Evolutionary conservation across 371 early-diverging fungal species (phyloP), one percentile per base, ranked within the genome.

Genomic region (Syncephalastrum sp.): DNA sequence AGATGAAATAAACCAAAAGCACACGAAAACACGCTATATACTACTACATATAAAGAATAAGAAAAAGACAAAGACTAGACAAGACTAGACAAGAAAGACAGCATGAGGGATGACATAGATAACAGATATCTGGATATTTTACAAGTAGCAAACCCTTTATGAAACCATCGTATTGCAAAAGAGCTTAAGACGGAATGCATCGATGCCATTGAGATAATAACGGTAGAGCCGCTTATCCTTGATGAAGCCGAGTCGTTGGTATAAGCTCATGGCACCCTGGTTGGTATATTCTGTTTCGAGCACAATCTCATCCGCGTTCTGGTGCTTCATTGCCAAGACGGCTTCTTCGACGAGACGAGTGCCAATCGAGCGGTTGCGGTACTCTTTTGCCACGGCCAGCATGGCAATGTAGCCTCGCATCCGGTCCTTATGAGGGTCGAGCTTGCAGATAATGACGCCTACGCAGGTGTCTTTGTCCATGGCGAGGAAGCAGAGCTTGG

Each of bases 331-430:
- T 17, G 82, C 82, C 5, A 76, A 65, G 14, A 95, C 75, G 0
- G 93, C 89, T 65, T 65, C 76, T 41, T 83, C 67, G 0, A 96
- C 96, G 19, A 97, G 70, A 4, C 74, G 81, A 1, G 86, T 80
- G 17, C 87, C 97, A 41, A 97, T 92, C 13, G 91, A 87, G 12
- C 73, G 82, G 64, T 92, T 90, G 38, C 97, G 75, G 60, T 88
- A 90, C 25, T 77, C 71, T 50, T 83, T 86, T 13, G 82, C 83
- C 6, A 97, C 96, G 0, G 94, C 96, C 42, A 98, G 79, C 98
- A 98, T 98, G 54, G 90, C 98, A 56, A 98, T 97, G 66, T 98
- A 98, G 0, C 98, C 98, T 23, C 97, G 80, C 33, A 78, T 64
- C 53, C 78, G 68, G 54, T 75, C 79, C 33, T 81, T 72, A 59